Evolutionary conservation across 2,329 filamentous ascomycete species (phyloP).

Genomic region (Alternaria hordeiaustralica): DNA sequence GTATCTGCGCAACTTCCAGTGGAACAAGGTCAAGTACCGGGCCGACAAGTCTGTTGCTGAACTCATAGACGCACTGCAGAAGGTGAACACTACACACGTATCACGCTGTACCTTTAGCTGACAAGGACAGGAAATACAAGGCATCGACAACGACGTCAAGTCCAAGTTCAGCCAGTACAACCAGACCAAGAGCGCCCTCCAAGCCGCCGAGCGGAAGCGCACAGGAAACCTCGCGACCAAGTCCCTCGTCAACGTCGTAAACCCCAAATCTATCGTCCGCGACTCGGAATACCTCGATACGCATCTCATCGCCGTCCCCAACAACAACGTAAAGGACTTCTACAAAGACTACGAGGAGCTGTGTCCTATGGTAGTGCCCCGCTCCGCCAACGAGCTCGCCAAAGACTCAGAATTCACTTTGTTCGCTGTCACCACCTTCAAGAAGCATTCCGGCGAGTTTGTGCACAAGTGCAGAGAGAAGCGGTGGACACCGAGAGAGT

Average conservation of each 20-base stretch:
- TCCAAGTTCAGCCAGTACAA: constrained; percentile 95
- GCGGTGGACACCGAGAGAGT: constrained; percentile 94
- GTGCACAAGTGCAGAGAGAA: constrained; percentile 89
- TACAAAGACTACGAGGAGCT: constrained; percentile 87
- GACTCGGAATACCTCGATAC: constrained; percentile 98
- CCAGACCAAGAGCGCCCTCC: constrained; percentile 82
- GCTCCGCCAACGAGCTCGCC: constrained; percentile 79
- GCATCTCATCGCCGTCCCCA: constrained; percentile 88
- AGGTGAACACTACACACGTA: constrained; percentile 59
- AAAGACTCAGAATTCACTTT: constrained; percentile 89
- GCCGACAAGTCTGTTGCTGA: constrained; percentile 89
- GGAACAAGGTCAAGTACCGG: constrained; percentile 98
- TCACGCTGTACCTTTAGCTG: neutral
- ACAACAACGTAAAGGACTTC: constrained; percentile 83
- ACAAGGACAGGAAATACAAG: constrained; percentile 74
- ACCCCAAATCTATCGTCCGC: constrained; percentile 74
- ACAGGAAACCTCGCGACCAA: constrained; percentile 94
- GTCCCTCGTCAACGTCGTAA: constrained; percentile 87
- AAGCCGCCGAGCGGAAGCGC: constrained; percentile 82
- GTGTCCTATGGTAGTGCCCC: constrained; percentile 89
- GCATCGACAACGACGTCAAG: constrained; percentile 95
- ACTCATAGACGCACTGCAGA: constrained; percentile 85
- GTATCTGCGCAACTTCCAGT: constrained; percentile 86
- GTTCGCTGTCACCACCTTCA: constrained; percentile 90
- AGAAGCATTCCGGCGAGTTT: constrained; percentile 87